phyloP scores from a whole-genome alignment of 352 stramenopile species.

The Blastocystis sp. region DNA sequence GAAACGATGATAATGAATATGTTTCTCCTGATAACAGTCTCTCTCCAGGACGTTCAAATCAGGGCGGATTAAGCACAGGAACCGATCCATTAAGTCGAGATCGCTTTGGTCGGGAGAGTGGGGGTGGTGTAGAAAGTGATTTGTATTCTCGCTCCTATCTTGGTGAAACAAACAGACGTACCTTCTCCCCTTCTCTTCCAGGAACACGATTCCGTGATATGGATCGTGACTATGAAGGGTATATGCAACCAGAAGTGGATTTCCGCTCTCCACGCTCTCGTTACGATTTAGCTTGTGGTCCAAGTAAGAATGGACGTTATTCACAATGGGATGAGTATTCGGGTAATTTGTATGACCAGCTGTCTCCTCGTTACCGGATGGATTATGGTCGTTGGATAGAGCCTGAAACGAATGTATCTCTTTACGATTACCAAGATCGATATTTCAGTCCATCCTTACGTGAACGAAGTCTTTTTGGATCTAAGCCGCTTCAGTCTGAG shows the following conservation, averaged over 20 bases:
- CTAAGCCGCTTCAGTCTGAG: not conserved
- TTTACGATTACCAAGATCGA: conserved; percentile 40
- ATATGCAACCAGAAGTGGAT: not conserved
- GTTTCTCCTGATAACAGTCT: not conserved
- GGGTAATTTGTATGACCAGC: not conserved
- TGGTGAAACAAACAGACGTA: not conserved
- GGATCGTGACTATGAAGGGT: conserved; percentile 10
- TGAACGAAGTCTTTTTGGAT: not conserved
- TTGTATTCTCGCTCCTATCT: not conserved
- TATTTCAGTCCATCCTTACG: not conserved
- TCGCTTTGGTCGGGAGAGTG: too few relatives aligned
- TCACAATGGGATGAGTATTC: conserved; percentile 35
- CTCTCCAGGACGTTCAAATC: not conserved
- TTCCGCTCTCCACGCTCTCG: conserved; percentile 49
- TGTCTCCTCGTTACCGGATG: conserved; percentile 42
- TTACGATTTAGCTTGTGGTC: conserved; percentile 12
- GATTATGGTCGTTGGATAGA: conserved; percentile 43
- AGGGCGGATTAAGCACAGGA: too few relatives aligned
- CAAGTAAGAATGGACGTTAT: not conserved
- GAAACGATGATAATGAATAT: not conserved
- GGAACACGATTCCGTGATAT: not conserved
- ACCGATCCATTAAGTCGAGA: too few relatives aligned
- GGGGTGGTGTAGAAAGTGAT: not conserved
- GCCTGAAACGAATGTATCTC: not conserved
- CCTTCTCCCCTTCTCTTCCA: not conserved